Evolutionary conservation across 768 basidiomycete species (phyloP).

Genomic region (Lentinula sp.): DNA sequence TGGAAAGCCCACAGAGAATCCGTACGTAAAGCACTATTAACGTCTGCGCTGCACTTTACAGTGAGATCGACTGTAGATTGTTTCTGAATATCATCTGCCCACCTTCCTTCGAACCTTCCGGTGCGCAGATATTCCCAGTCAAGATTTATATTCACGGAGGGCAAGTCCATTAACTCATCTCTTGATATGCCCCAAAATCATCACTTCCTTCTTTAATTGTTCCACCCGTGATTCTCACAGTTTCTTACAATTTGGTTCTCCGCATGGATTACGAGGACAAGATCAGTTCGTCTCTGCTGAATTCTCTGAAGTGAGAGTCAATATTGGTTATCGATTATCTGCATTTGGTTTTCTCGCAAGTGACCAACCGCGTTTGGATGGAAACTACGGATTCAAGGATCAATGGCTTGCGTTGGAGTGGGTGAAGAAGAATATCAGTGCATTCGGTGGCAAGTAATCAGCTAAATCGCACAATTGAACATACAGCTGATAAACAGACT

Average conservation of each 20-base stretch:
- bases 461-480: not conserved
- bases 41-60: not conserved
- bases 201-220: not conserved
- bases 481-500: not conserved
- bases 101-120: constrained; percentile 34
- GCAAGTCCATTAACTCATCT: constrained; percentile 23
- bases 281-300: constrained; percentile 63
- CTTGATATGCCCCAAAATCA: not conserved
- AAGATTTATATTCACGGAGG: constrained; percentile 77
- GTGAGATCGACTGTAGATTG: constrained; percentile 27
- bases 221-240: constrained; percentile 23
- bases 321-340: constrained; percentile 72
- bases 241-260: constrained; percentile 75
- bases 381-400: constrained; percentile 84
- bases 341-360: constrained; percentile 73
- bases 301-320: constrained; percentile 66
- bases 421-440: constrained; percentile 59
- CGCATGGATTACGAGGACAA: constrained; percentile 53
- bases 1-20: constrained; percentile 66
- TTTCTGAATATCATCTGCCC: constrained; percentile 64
- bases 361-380: constrained; percentile 52
- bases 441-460: constrained; percentile 56
- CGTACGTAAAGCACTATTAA: constrained; percentile 31
- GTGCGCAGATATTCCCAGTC: constrained; percentile 42
- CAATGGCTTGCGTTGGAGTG: constrained; percentile 75